Base-by-base conservation (phyloP, 805 yeast genomes). In the Ogataea minuta region DNA sequence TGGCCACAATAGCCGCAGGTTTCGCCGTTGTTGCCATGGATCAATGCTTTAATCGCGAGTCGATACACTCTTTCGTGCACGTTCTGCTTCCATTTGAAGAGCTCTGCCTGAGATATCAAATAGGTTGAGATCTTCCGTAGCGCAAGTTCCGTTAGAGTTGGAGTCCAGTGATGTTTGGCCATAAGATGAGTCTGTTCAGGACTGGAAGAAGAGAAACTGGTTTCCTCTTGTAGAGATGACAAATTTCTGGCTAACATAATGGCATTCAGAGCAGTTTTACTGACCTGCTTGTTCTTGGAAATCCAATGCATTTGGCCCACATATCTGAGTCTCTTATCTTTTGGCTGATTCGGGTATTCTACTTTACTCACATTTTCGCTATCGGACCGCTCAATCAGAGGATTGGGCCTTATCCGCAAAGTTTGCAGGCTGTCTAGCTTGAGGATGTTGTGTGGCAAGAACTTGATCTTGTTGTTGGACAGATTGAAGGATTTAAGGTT, bases 331-430 rank as follows among this genome's bases (percentile, higher is more conserved):
- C 34, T 34, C 27, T 53, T 44, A 13, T 45, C 54, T 2, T 24
- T 25, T 2, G 25, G 28, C 3, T 39, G 41, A 57, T 63, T 2
- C 41, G 56, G 8, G 62, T 54, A 16, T 48, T 35, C 39, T 2
- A 56, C 41, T 16, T 29, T 32, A 20, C 9, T 36, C 11, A 34
- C 46, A n/a, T 42, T 33, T 4, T 28, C 41, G 14, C 44, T 39
- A 29, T 46, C 48, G 23, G 50, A 21, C 33, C 53, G 39, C 42
- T 54, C 47, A 53, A 60, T 44, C 46, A 64, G 63, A 6, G 76
- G 74, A 46, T 79, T 79, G 1, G 84, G 84, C 21, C 82, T 72
- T 0, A 81, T 72, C 10, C 74, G 60, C n/a, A 79, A 59, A 1
- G 68, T 67, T 13, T 61, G 57, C 23, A 79, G 52, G 3, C 60